Evolutionary conservation across 208 protist species (phyloP), one percentile per base, ranked within the genome.

Genomic region (Trypanosoma grayi): DNA sequence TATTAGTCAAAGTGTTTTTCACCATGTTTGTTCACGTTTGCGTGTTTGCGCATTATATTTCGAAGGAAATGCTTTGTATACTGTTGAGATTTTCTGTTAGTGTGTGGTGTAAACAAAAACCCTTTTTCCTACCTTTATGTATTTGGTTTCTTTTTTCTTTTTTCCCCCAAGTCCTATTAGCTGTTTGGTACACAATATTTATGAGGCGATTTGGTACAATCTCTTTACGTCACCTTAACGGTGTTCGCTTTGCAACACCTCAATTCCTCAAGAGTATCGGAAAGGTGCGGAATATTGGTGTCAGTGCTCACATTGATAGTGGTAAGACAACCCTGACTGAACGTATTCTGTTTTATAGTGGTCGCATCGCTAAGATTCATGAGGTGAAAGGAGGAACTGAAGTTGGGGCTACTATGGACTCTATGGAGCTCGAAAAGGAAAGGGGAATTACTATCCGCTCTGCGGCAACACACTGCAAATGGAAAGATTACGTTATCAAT

Each of bases 281-380:
- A 48, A 83, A 85, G 46, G 48, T 94, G 34, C 78, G 97, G 37
- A 99, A 99, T 67, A 97, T 99, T 69, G 97, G 97, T 60, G 98
- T 99, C 54, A 97, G 92, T 46, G 98, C 98, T 10, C 98, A 99
- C 84, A 99, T 99, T 76, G 98, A 99, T 73, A 97, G 87, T 36
- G 98, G 98, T 36, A 99, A 99, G 81, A 99, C 98, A 5, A 99
- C 98, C 11, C 53, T 98, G 20, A 99, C 97, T n/a, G 98, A 99
- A 83, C 96, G 98, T 41, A 98, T 99, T 81, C 85, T 99, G 14
- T 99, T 94, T 74, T 99, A 98, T 72, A 98, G 92, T 16, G 98
- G 98, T 31, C 81, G 95, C 39, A 99, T 99, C 58, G 72, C 78
- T 13, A 93, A 91, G 36, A 99, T 99, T 60, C 98, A 99, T 70